Percentiles rank a stretch among this genome's conserved stretches.
Evolutionary conservation across 2,329 filamentous ascomycete genomes (phyloP).

Genomic region (Arthrobotrys iridis): DNA sequence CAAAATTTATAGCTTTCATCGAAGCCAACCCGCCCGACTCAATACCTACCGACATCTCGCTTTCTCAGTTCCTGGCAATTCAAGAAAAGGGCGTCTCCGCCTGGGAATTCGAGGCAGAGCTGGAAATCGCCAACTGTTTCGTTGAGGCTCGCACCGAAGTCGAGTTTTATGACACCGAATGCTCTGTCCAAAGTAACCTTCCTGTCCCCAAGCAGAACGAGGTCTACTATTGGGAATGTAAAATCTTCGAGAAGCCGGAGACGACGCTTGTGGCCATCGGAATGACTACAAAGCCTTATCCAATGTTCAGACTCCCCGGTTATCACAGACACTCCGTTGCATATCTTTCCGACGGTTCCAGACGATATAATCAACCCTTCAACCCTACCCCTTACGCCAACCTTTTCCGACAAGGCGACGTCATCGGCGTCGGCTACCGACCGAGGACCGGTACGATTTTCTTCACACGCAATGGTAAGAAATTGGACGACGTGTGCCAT

Average conservation of each 20-base stretch:
- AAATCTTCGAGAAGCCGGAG: slow-evolving; percentile 97
- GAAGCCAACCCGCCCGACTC: slow-evolving; percentile 95
- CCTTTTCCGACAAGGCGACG: slow-evolving; percentile 88
- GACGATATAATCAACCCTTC: slow-evolving; percentile 94
- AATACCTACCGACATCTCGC: slow-evolving; percentile 91
- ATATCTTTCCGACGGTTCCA: slow-evolving; percentile 86
- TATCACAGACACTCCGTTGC: slow-evolving; percentile 93
- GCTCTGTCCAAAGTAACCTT: slow-evolving; percentile 94
- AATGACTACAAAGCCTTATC: slow-evolving; percentile 96
- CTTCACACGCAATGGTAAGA: slow-evolving; percentile 98
- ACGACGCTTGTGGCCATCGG: slow-evolving; percentile 86
- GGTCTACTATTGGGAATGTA: slow-evolving; percentile 99
- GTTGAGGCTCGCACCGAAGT: slow-evolving; percentile 96
- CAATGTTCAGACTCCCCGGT: slow-evolving; percentile 89
- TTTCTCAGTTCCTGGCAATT: slow-evolving; percentile 97
- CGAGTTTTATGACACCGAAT: slow-evolving; percentile 98
- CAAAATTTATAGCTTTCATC: slow-evolving; percentile 78
- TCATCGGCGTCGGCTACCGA: slow-evolving; percentile 93
- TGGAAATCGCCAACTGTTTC: slow-evolving; percentile 98
- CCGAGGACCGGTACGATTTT: slow-evolving; percentile 94
- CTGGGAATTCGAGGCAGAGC: slow-evolving; percentile 99
- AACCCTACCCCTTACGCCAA: slow-evolving; percentile 81
- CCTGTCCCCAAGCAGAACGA: slow-evolving; percentile 99
- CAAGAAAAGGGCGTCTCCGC: slow-evolving; percentile 99
- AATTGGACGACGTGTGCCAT: slow-evolving; percentile 91